Conservation (phyloP, 805 yeast species). For the Pichia manshurica region DNA sequence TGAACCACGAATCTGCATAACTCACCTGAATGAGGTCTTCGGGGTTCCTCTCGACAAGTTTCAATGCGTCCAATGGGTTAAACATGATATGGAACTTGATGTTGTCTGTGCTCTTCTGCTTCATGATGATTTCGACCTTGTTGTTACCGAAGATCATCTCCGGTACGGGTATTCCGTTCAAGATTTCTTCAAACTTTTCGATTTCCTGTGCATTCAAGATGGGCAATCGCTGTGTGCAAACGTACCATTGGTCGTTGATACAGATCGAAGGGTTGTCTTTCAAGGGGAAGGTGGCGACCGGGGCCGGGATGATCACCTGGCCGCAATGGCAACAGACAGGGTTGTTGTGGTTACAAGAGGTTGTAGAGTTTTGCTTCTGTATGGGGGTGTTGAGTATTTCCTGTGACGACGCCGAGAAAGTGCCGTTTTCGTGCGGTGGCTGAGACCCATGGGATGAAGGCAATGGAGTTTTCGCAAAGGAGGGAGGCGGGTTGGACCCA, state of each 20-base stretch:
- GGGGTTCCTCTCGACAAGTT: slow-evolving; percentile 45
- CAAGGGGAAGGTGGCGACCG: slow-evolving; percentile 57
- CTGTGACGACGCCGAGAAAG: too few species aligned
- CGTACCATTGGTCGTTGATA: slow-evolving; percentile 59
- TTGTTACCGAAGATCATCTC: slow-evolving; percentile 97
- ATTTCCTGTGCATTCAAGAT: slow-evolving; percentile 70
- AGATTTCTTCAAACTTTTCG: slow-evolving; percentile 54
- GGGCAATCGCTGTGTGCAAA: slow-evolving; percentile 67
- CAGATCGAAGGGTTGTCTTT: slow-evolving; percentile 65
- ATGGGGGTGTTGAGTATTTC: neutral
- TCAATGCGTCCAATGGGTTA: slow-evolving; percentile 72
- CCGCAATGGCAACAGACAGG: slow-evolving; percentile 57
- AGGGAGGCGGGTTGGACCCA: too few species aligned
- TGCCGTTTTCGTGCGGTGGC: too few species aligned
- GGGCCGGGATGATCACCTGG: slow-evolving; percentile 70
- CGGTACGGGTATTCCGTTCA: slow-evolving; percentile 73
- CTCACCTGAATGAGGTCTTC: slow-evolving; percentile 58
- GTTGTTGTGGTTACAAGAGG: neutral
- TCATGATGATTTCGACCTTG: slow-evolving; percentile 38
- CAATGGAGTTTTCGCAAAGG: too few species aligned
- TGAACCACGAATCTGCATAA: slow-evolving; percentile 80
- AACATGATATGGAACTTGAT: slow-evolving; percentile 44
- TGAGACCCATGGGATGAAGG: too few species aligned
- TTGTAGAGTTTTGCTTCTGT: neutral
- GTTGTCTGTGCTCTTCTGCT: slow-evolving; percentile 2